Conservation (phyloP, 495 filamentous ascomycete species). For the Aspergillus ellipticus region DNA sequence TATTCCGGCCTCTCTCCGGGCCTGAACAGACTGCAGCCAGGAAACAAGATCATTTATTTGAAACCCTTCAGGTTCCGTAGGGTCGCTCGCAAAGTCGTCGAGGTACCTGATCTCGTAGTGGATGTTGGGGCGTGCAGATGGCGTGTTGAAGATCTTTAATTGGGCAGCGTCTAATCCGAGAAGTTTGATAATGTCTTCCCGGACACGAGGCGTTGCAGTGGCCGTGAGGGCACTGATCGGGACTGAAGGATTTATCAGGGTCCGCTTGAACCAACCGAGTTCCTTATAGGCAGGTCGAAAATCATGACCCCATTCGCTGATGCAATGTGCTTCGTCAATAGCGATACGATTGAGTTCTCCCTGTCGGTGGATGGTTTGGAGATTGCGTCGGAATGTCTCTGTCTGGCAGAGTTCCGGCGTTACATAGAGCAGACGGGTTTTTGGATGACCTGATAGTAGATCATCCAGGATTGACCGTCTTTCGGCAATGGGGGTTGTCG, state of each 20-base stretch:
- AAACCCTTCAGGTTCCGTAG: constrained; percentile 17
- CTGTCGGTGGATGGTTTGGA: constrained; percentile 73
- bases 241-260: constrained; percentile 71
- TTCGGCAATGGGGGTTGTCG: constrained; percentile 62
- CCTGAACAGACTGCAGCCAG: constrained; percentile 71
- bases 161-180: constrained; percentile 59
- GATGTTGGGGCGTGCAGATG: constrained; percentile 76
- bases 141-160: constrained; percentile 74
- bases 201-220: constrained; percentile 77
- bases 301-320: constrained; percentile 97
- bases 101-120: constrained; percentile 93
- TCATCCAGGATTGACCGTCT: constrained; percentile 69
- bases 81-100: constrained; percentile 44
- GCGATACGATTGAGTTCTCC: constrained; percentile 79
- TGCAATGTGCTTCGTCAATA: constrained; percentile 95
- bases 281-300: constrained; percentile 90
- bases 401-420: constrained; percentile 85
- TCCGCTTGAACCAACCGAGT: constrained; percentile 80
- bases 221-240: constrained; percentile 90
- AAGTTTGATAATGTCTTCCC: constrained; percentile 72
- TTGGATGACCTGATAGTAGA: constrained; percentile 81
- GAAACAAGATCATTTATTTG: constrained; percentile 65
- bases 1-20: constrained; percentile 51
- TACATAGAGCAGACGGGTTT: constrained; percentile 81
- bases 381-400: constrained; percentile 69